Evolutionary conservation across 2,329 filamentous ascomycete species (phyloP).

Genomic region (Trichoderma oligosporum): DNA sequence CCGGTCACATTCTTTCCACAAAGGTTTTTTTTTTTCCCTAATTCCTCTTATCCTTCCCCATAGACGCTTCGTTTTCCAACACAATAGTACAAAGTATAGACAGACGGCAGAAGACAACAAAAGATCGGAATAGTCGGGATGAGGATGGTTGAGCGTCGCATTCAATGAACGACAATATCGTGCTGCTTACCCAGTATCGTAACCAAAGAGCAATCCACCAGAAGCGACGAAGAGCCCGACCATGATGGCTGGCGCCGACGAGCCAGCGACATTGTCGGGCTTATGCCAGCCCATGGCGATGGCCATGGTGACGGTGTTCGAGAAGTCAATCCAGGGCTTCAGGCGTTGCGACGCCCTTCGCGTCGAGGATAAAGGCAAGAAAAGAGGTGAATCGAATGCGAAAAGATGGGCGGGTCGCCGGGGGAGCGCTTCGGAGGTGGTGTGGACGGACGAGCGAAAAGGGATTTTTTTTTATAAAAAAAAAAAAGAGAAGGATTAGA

Average conservation of each 20-base stretch:
- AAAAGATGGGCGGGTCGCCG: background rate
- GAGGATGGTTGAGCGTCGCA: constrained; percentile 2
- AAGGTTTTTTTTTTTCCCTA: background rate
- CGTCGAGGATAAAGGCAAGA: constrained; percentile 15
- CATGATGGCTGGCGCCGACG: constrained; percentile 68
- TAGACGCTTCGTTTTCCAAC: background rate
- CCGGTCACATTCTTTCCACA: background rate
- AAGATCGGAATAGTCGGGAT: background rate
- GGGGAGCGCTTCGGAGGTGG: constrained; percentile 6
- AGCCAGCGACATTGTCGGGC: constrained; percentile 71
- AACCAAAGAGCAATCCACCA: constrained; percentile 66
- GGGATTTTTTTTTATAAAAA: no score
- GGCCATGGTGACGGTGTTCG: constrained; percentile 53
- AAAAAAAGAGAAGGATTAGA: background rate
- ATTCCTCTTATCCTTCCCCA: background rate
- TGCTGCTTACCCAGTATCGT: constrained; percentile 61
- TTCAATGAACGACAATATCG: background rate
- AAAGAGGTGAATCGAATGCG: constrained; percentile 1
- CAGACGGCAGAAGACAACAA: background rate
- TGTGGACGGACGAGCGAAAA: background rate
- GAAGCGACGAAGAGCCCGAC: constrained; percentile 68
- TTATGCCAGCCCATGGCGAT: constrained; percentile 69
- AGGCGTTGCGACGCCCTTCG: constrained; percentile 23
- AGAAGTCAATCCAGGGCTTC: constrained; percentile 48
- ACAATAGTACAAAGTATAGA: background rate